These are phyloP conservation scores for Pisolithus microcarpus DNA, from an alignment of 768 basidiomycete species.

Conservation along the genomic window DNA sequence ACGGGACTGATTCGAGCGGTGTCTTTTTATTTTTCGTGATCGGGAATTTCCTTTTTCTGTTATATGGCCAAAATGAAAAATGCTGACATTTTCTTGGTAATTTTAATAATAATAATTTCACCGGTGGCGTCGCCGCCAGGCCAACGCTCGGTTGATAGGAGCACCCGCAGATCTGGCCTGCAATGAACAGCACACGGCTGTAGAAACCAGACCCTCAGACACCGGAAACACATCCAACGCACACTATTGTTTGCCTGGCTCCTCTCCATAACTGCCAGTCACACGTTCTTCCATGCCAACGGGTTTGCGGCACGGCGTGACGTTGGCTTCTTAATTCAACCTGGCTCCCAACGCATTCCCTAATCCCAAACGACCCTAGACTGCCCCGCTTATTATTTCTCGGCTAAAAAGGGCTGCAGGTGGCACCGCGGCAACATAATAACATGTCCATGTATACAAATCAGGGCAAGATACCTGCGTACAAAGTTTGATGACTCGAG, in stretches of 20 bases:
- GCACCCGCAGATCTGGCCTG: conserved; percentile 2
- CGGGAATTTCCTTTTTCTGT: conserved; percentile 12
- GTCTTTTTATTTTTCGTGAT: conserved; percentile 11
- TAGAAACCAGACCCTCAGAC: neutral
- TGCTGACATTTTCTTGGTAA: neutral
- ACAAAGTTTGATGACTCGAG: conserved; percentile 22
- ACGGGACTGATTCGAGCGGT: conserved; percentile 9
- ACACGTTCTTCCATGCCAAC: conserved; percentile 5
- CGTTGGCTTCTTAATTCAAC: conserved; percentile 3
- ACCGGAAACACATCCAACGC: neutral
- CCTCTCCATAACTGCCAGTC: neutral
- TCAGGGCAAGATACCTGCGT: conserved; percentile 5
- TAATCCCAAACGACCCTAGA: neutral
- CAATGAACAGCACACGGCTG: neutral
- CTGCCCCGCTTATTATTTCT: neutral
- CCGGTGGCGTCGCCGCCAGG: conserved; percentile 10
- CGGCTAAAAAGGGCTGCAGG: conserved; percentile 7
- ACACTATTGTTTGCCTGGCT: neutral
- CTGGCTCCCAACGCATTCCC: neutral
- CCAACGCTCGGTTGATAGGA: conserved; percentile 3
- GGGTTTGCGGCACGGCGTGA: neutral
- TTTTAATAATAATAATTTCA: conserved; percentile 6
- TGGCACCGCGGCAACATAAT: conserved; percentile 4
- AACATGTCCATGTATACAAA: neutral
- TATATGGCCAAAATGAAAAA: neutral